Evolutionary conservation across 805 yeast species (phyloP).

Genomic region (Saturnispora kantuleensis): DNA sequence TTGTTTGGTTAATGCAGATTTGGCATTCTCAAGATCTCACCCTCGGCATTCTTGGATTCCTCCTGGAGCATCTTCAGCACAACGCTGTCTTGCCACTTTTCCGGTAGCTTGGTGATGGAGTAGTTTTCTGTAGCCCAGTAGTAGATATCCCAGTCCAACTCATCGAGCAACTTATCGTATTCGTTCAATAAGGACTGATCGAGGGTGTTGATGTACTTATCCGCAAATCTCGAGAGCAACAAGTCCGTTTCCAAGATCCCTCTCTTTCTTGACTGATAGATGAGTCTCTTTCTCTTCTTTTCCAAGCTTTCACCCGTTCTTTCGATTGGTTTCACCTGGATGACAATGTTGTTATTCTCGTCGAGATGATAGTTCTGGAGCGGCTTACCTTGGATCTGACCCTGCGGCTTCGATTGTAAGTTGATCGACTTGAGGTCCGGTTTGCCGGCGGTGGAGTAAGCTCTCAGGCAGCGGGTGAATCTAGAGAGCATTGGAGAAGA

Average conservation of each 20-base stretch:
- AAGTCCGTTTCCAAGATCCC: slow-evolving; percentile 93
- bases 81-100: slow-evolving; percentile 64
- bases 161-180: slow-evolving; percentile 77
- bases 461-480: background rate
- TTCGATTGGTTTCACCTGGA: slow-evolving; percentile 70
- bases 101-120: slow-evolving; percentile 78
- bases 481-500: background rate
- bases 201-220: slow-evolving; percentile 53
- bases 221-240: slow-evolving; percentile 75
- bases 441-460: background rate
- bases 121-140: slow-evolving; percentile 92
- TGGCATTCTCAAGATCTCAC: slow-evolving; percentile 83
- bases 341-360: slow-evolving; percentile 36
- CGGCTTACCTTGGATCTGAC: slow-evolving; percentile 15
- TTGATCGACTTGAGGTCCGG: slow-evolving; percentile 10
- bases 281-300: slow-evolving; percentile 72
- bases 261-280: slow-evolving; percentile 88
- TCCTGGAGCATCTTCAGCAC: slow-evolving; percentile 60
- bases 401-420: slow-evolving; percentile 11
- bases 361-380: slow-evolving; percentile 17
- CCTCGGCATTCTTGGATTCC: slow-evolving; percentile 61
- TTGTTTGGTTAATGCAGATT: slow-evolving; percentile 26
- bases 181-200: slow-evolving; percentile 63
- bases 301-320: slow-evolving; percentile 66
- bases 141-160: slow-evolving; percentile 98